These are phyloP conservation scores for Litsea cubeba DNA, from an alignment of 164 flowering plant species.

Conservation along the genomic window DNA sequence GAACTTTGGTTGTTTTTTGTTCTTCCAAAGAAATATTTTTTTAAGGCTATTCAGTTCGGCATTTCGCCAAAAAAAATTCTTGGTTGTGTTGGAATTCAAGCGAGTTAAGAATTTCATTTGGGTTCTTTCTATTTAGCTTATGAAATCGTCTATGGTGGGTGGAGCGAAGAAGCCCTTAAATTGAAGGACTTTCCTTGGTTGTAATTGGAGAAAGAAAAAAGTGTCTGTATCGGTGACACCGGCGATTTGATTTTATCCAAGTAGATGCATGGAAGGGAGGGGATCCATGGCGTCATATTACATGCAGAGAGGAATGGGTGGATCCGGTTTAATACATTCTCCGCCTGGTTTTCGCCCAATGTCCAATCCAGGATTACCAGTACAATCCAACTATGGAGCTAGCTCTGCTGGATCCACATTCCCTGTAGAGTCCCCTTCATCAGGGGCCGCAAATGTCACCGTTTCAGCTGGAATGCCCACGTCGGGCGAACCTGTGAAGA, in stretches of 20 bases:
- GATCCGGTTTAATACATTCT: constrained; percentile 44
- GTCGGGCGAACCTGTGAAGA: constrained; percentile 39
- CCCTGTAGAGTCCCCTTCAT: constrained; percentile 41
- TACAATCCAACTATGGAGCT: constrained; percentile 45
- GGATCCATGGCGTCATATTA: constrained; percentile 72
- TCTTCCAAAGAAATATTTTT: too few relatives aligned
- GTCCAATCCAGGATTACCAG: constrained; percentile 31
- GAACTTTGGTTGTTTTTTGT: too few relatives aligned
- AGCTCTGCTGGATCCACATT: constrained; percentile 40
- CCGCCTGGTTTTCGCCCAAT: constrained; percentile 39
- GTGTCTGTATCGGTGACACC: too few relatives aligned
- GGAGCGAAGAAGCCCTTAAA: too few relatives aligned
- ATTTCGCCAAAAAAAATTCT: too few relatives aligned
- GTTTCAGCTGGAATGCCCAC: constrained; percentile 30
- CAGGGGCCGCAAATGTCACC: constrained; percentile 41
- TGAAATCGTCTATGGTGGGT: too few relatives aligned
- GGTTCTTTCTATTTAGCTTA: too few relatives aligned
- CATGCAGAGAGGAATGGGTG: constrained; percentile 57
- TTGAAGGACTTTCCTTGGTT: too few relatives aligned
- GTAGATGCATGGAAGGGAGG: constrained; percentile 92
- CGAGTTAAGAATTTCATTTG: too few relatives aligned
- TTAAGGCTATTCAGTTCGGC: too few relatives aligned
- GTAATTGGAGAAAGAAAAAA: too few relatives aligned
- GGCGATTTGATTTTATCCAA: not conserved
- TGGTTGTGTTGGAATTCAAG: too few relatives aligned